Evolutionary conservation across 1,139 yeast species (phyloP), one percentile per base, ranked within the genome.

Genomic region (Yamadazyma oceani): DNA sequence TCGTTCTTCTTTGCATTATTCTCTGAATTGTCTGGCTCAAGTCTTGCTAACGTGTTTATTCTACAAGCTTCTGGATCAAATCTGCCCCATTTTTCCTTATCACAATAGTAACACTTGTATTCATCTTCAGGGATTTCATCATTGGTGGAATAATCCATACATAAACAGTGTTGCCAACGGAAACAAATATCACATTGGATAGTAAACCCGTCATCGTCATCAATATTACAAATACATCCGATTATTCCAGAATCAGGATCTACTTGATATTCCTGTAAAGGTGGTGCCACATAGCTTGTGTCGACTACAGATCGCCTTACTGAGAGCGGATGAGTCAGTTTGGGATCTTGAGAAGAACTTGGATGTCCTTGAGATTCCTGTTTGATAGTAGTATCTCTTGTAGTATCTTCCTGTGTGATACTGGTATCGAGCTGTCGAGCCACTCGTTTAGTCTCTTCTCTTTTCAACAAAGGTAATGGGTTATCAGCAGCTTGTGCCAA

Each of bases 121-220:
- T 67, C 75, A 38, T 80, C 82, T 44, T 87, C 96, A 0, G 96
- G 96, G 0, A 83, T 94, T 41, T 83, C 82, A 24, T 78, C 85
- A 41, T 77, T 81, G 34, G 83, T 76, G 36, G 70, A 72, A 47
- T 85, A 86, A 7, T 85, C 86, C 78, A 87, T 88, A 62, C 97
- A 90, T 17, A 79, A 71, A 32, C 95, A 90, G 63, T 90, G 97
- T 57, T 89, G 96, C 97, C 97, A 90, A 45, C 96, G 78, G 60
- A 78, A 83, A 59, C 97, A 90, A 33, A 79, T 74, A 57, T 89
- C 96, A 64, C 97, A 90, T 59, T 89, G 97, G 43, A 90, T 85
- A 1, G 97, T 89, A 58, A 87, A 88, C 1, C 97, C 97, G 55
- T 90, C 97, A 59, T 90, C 97, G 47, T 90, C 96, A 40, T 82